These are phyloP conservation scores for Mortierella sp. DNA, from an alignment of 371 early-diverging fungal genomes.

Conservation along the genomic window DNA sequence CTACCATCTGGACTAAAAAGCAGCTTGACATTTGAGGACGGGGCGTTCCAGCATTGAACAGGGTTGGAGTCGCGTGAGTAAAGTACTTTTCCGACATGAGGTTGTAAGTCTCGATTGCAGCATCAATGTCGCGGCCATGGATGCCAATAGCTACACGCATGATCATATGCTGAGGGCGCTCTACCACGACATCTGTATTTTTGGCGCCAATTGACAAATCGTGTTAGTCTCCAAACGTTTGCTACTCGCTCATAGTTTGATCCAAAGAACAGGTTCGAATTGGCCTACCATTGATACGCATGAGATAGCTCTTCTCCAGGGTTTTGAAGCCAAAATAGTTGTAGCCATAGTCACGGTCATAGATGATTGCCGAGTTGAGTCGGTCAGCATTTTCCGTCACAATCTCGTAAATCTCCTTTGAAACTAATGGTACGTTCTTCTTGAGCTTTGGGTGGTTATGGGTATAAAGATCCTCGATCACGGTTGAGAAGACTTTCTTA, in stretches of 20 bases:
- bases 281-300: conserved; percentile 80
- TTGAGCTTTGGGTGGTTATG: conserved; percentile 90
- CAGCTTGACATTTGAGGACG: conserved; percentile 97
- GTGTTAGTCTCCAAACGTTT: too few species aligned
- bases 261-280: too few species aligned
- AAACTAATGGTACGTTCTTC: conserved; percentile 88
- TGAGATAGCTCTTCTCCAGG: conserved; percentile 94
- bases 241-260: too few species aligned
- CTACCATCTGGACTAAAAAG: conserved; percentile 96
- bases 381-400: conserved; percentile 83
- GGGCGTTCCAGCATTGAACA: conserved; percentile 99
- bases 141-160: conserved; percentile 99
- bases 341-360: conserved; percentile 97
- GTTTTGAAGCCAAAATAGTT: conserved; percentile 99
- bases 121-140: conserved; percentile 92
- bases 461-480: conserved; percentile 87
- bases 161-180: conserved; percentile 99
- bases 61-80: conserved; percentile 99
- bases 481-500: conserved; percentile 90
- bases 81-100: conserved; percentile 96
- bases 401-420: conserved; percentile 78
- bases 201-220: background rate
- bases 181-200: conserved; percentile 69
- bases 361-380: conserved; percentile 93
- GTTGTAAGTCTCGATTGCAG: conserved; percentile 97